Base-by-base conservation (phyloP, 768 basidiomycete species). In the Serendipita sp. region DNA sequence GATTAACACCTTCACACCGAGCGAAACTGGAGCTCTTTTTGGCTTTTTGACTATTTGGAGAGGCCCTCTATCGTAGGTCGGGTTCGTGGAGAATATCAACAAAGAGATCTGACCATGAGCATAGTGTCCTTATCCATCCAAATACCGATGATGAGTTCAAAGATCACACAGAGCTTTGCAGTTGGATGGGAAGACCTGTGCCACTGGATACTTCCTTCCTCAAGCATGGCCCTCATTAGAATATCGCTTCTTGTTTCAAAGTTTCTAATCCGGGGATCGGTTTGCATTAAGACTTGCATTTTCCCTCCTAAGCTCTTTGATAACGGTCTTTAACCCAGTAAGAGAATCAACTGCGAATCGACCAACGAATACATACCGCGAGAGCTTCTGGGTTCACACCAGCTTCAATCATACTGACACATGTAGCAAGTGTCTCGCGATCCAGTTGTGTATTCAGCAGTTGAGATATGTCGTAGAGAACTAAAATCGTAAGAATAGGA, bases 351-450 rank as follows among this genome's bases (percentile, higher is more conserved):
- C 38, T 28, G 44, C 16, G 65, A 45, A 24, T 15, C 60, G 45
- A 37, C 38, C 18, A 32, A 53, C 45, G 32, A 62, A 60, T 68
- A 75, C 85, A 64, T 72, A 94, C 92, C 69, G 92, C 92, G 53
- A 95, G 78, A 0, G 91, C 92, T 70, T 94, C 91, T 10, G 92
- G 90, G 73, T 94, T 95, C 54, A 88, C 89, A 16, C 92, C 92
- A 67, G 83, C 86, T 75, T 95, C 92, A 69, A 95, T 92, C 86
- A 95, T 86, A 45, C 85, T 81, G 28, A 95, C 84, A 72, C 92
- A 95, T 30, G 88, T 92, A 41, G 88, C 90, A n/a, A 95, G 81
- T 2, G 89, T 90, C 71, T 92, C 88, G 70, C 88, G 90, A 76
- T 94, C 91, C 46, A 95, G 79, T 65, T 86, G 83, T 0, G 92